Evolutionary conservation across 2,329 filamentous ascomycete genomes (phyloP), one percentile per base, ranked within the genome.

Genomic region (Fusarium tricinctum): DNA sequence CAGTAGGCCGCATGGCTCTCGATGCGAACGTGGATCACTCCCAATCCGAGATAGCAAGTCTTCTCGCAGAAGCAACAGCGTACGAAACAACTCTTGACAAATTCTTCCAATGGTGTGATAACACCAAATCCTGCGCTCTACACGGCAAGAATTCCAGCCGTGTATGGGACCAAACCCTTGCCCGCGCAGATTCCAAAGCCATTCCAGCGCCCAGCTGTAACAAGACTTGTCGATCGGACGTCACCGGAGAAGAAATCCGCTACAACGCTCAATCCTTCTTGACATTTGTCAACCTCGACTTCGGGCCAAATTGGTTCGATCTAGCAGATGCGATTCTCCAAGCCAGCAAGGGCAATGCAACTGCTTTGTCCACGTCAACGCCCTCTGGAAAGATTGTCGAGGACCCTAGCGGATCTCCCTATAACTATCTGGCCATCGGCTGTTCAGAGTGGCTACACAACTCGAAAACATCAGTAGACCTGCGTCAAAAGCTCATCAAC

Each of bases 21-120:
- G 76, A 77, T 23, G 73, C 71, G 2, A 50, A 74, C 26, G 69
- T 74, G 8, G 75, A 77, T 32, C 69, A 72, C 28, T 68, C 68
- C 0, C 62, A 70, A 43, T 65, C 70, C 5, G 67, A 69, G 45
- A 54, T 62, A 4, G 45, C 59, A 10, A 51, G 58, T 1, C 47
- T 73, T 0, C 35, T 73, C 5, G 50, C 69, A 4, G 63, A 71
- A 26, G 28, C 63, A 2, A 54, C 45, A 6, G 53, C 69, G 0
- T 73, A 72, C 14, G 69, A 74, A 33, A 57, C 63, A 5, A 60
- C 63, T 0, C 63, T 74, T 13, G 58, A 63, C 8, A 19, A 68
- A 12, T 74, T 71, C 30, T 72, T 74, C 20, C 32, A 63, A 4
- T 74, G 72, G 72, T 75, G 73, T 8, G 66, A 73, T 17, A 50